Conservation (phyloP, 768 basidiomycete species). For the Hemileccinum rubropunctum region DNA sequence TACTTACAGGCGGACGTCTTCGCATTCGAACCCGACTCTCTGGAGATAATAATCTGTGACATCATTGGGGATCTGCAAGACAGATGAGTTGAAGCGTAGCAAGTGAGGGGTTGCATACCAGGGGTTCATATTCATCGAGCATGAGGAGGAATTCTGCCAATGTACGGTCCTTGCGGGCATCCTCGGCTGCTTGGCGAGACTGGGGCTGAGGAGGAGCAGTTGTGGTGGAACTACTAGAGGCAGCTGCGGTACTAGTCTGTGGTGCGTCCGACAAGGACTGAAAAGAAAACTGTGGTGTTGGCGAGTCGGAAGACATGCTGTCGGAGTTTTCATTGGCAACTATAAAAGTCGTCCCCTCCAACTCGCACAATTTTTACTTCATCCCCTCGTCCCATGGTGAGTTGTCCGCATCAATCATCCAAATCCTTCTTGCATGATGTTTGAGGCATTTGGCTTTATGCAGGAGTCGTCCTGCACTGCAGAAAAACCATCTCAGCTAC, state of each 20-base stretch:
- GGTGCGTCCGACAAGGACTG: slow-evolving; percentile 22
- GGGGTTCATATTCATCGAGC: slow-evolving; percentile 94
- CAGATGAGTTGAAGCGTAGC: background rate
- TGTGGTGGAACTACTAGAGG: slow-evolving; percentile 20
- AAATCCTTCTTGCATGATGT: slow-evolving; percentile 61
- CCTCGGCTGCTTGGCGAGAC: slow-evolving; percentile 71
- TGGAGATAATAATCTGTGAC: slow-evolving; percentile 98
- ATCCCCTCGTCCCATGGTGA: slow-evolving; percentile 21
- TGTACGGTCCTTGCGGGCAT: slow-evolving; percentile 85
- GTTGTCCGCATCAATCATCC: slow-evolving; percentile 15
- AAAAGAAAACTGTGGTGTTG: slow-evolving; percentile 27
- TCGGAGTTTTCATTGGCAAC: slow-evolving; percentile 29
- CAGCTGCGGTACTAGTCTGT: slow-evolving; percentile 15
- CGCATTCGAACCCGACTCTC: slow-evolving; percentile 92
- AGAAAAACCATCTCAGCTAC: slow-evolving; percentile 89
- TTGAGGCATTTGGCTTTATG: slow-evolving; percentile 96
- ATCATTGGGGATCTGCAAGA: slow-evolving; percentile 86
- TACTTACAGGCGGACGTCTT: slow-evolving; percentile 86
- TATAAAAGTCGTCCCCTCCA: slow-evolving; percentile 21
- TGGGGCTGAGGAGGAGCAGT: slow-evolving; percentile 34
- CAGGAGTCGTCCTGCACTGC: slow-evolving; percentile 64
- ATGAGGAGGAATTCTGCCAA: slow-evolving; percentile 92
- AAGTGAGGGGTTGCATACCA: slow-evolving; percentile 50
- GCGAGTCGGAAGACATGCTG: slow-evolving; percentile 37
- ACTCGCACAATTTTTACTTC: background rate